Evolutionary conservation across 2,329 filamentous ascomycete genomes (phyloP), one percentile per base, ranked within the genome.

Genomic region (Chrysoporthe austroafricana): DNA sequence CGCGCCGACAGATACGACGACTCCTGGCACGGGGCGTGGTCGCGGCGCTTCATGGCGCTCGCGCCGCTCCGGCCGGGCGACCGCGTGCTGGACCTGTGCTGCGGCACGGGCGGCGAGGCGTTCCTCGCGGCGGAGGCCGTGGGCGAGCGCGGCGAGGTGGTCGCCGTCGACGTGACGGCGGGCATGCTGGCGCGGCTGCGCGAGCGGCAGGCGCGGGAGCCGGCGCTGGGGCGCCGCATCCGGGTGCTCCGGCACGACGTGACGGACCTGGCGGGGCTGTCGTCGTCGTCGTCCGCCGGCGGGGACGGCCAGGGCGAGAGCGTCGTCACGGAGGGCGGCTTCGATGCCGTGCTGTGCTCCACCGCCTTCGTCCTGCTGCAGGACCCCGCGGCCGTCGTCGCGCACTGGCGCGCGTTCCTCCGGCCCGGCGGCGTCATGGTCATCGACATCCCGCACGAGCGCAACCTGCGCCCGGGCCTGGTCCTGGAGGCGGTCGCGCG

Each of bases 71-170:
- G 68, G 16, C 59, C 72, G 0, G 73, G 75, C n/a, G 68, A 78
- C 50, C 71, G 67, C 32, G 68, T 78, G 34, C 74, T 79, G 3
- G 70, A 73, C 43, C 73, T 78, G n/a, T 76, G 73, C 42, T 79
- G 77, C 67, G 78, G 77, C n/a, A 79, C 77, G 13, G 77, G 76
- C 5, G 70, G 78, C 3, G 76, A 78, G 26, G 71, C 73, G 8
- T 74, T 75, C 62, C 70, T 74, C 18, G 74, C 76, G n/a, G 76
- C 75, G 1, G 71, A 73, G 2, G 50, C 42, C 3, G 71, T 77
- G 11, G 74, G 75, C 11, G 70, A 72, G 1, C 54, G 69, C 2
- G 78, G 76, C 9, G 59, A 66, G 42, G 71, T 79, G 18, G 52
- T 77, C 9, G 77, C 73, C 21, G 72, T 79, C n/a, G 77, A 79